Evolutionary conservation across 345 rosid genomes (phyloP).

Genomic region (Heritiera littoralis): DNA sequence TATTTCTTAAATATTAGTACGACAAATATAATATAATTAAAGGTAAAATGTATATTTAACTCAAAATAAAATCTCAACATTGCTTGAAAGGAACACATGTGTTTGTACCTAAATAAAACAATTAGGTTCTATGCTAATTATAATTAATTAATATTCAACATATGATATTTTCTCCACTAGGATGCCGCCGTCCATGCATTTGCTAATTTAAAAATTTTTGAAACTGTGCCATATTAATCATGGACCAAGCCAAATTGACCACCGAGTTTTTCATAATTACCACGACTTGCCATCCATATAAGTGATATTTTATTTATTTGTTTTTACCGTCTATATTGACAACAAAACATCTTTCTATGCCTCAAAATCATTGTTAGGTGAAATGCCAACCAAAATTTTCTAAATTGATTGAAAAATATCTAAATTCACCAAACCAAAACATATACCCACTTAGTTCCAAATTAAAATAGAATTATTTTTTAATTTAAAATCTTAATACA

Average conservation of each 20-base stretch:
- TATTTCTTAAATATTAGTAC: too few species aligned
- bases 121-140: neutral
- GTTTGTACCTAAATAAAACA: constrained; percentile 3
- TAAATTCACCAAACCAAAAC: neutral
- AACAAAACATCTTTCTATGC: neutral
- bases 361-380: neutral
- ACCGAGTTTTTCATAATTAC: neutral
- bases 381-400: neutral
- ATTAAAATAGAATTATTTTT: neutral
- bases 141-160: neutral
- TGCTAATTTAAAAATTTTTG: neutral
- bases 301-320: too few species aligned
- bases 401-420: neutral
- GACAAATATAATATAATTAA: too few species aligned
- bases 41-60: too few species aligned
- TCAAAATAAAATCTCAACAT: too few species aligned
- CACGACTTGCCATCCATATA: neutral
- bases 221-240: neutral
- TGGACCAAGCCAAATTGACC: neutral
- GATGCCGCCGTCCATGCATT: neutral
- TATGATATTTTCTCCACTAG: neutral
- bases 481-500: too few species aligned
- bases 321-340: neutral
- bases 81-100: neutral
- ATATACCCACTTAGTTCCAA: neutral